Conservation (phyloP, 2,329 filamentous ascomycete species). For the Exophiala sp. region DNA sequence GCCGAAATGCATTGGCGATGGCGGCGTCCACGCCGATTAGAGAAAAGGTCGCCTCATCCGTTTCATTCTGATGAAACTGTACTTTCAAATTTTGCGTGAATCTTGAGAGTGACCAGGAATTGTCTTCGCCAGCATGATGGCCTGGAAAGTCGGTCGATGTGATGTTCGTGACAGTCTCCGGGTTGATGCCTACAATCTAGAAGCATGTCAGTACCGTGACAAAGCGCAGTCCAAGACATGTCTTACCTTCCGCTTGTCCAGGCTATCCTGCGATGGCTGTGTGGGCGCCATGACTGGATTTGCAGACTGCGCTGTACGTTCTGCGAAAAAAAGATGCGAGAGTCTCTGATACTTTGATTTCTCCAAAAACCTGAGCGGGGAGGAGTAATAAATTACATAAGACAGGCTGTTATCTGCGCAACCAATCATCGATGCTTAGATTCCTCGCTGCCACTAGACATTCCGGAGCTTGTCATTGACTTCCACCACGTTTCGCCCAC, state of each 20-base stretch:
- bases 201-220: conserved; percentile 3
- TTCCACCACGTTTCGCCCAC: conserved; percentile 3
- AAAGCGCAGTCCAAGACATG: neutral
- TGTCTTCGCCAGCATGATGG: conserved; percentile 82
- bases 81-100: conserved; percentile 67
- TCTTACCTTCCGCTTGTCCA: conserved; percentile 25
- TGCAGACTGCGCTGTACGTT: neutral
- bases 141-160: conserved; percentile 86
- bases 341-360: neutral
- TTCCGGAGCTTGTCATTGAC: conserved; percentile 8
- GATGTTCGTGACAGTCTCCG: conserved; percentile 85
- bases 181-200: conserved; percentile 66
- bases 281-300: conserved; percentile 18
- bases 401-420: too few species aligned
- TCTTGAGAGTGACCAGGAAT: conserved; percentile 67
- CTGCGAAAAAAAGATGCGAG: neutral
- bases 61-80: conserved; percentile 76
- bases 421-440: conserved; percentile 1
- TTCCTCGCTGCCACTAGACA: neutral
- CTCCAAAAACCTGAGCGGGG: conserved; percentile 11
- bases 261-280: conserved; percentile 18
- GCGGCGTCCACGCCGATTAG: conserved; percentile 86
- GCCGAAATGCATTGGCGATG: conserved; percentile 93
- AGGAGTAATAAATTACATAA: neutral
- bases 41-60: conserved; percentile 76